Conservation (phyloP, 116 monocot species). For the Phalaenopsis hybrid region DNA sequence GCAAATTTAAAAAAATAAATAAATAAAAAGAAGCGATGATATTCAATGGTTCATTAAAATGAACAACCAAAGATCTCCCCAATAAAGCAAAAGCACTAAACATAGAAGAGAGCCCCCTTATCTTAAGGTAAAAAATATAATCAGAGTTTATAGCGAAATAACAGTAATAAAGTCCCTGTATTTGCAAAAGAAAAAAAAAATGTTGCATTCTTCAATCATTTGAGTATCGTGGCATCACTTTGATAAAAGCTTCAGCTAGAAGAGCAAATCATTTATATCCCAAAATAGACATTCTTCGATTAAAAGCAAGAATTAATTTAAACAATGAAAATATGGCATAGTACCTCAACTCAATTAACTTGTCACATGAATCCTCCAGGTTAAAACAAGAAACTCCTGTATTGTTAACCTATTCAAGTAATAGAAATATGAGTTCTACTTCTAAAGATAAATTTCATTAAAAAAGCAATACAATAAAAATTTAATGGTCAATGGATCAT, state of each 20-base stretch:
- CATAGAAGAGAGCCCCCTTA: too few relatives aligned
- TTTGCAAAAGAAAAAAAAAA: not conserved
- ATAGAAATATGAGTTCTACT: not conserved
- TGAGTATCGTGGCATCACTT: not conserved
- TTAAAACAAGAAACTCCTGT: conserved; percentile 5
- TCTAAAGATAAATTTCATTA: not conserved
- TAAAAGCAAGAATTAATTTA: not conserved
- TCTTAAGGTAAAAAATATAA: not conserved
- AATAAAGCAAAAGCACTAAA: too few relatives aligned
- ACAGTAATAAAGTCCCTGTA: not conserved
- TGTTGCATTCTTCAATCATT: not conserved
- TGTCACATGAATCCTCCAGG: conserved; percentile 3
- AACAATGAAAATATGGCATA: not conserved
- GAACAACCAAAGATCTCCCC: too few relatives aligned
- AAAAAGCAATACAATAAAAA: not conserved
- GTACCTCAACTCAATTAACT: not conserved
- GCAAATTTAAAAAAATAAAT: too few relatives aligned
- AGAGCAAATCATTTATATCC: not conserved
- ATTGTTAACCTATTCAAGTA: conserved; percentile 1
- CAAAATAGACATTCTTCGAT: not conserved
- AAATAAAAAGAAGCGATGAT: too few relatives aligned
- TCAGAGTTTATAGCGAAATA: not conserved
- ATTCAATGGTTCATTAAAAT: too few relatives aligned
- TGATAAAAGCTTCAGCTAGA: not conserved
- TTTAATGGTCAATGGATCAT: not conserved